Conservation (phyloP, 2,329 filamentous ascomycete species). For the Diaporthe australafricana region DNA sequence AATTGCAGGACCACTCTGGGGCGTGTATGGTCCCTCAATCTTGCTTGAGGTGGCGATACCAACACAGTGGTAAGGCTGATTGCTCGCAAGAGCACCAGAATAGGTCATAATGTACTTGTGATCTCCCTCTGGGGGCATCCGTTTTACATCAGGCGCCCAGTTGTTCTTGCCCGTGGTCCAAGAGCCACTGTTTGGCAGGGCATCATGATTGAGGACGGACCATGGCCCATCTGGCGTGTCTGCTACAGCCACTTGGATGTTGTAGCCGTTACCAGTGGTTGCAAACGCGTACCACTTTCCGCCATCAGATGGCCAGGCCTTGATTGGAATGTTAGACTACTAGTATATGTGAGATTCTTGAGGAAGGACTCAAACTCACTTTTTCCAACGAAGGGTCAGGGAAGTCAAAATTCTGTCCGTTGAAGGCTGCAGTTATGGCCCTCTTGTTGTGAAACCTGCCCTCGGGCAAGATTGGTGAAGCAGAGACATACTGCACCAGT, state of each 20-base stretch:
- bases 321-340: background rate
- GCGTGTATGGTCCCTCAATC: slow-evolving; percentile 64
- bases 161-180: slow-evolving; percentile 67
- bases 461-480: slow-evolving; percentile 8
- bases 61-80: slow-evolving; percentile 64
- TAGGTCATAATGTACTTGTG: slow-evolving; percentile 69
- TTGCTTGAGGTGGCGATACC: slow-evolving; percentile 63
- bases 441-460: slow-evolving; percentile 27
- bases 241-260: slow-evolving; percentile 67
- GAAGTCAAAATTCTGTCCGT: slow-evolving; percentile 53
- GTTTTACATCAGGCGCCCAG: slow-evolving; percentile 72
- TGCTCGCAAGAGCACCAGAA: slow-evolving; percentile 57
- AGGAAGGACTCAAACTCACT: slow-evolving; percentile 38
- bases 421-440: slow-evolving; percentile 29
- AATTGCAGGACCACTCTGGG: slow-evolving; percentile 59
- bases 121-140: slow-evolving; percentile 55
- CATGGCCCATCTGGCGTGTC: slow-evolving; percentile 59
- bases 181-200: slow-evolving; percentile 60
- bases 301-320: slow-evolving; percentile 48
- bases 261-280: slow-evolving; percentile 60
- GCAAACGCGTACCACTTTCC: slow-evolving; percentile 68
- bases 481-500: slow-evolving; percentile 15
- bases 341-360: background rate
- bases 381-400: slow-evolving; percentile 66
- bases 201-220: slow-evolving; percentile 60